Evolutionary conservation across 768 basidiomycete species (phyloP), one percentile per base, ranked within the genome.

Genomic region (Lactifluus subvellereus): DNA sequence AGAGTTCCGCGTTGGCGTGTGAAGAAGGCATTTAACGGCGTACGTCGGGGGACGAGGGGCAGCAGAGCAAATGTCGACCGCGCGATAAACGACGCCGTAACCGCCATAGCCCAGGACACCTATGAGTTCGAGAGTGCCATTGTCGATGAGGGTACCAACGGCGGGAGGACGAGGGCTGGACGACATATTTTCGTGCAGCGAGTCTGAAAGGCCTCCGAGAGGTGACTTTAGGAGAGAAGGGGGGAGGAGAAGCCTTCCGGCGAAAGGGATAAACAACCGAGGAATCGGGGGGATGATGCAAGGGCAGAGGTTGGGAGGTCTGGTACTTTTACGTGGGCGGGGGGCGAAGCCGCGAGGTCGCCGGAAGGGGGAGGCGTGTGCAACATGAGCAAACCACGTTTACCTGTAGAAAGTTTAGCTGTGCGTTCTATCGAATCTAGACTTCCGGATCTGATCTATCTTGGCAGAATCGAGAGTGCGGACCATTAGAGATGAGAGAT

Each of bases 21-120:
- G 85, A 43, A 84, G 79, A 55, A 94, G 86, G 73, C 94, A 98
- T 77, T 98, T 98, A 70, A 98, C 94, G 62, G 94, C 94, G 74
- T 84, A 94, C 59, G 84, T 86, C 67, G 78, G 76, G 43, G 78
- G 75, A 68, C 81, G 77, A 57, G 71, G 78, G 51, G 69, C 69
- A 37, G 37, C 16, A 13, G 67, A 57, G 59, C 67, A 71, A 13
- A 76, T 74, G 71, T 90, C 89, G 62, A 89, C 78, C 30, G 92
- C 95, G 60, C 90, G 88, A 74, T 96, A 97, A 11, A 98, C 96
- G 69, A 94, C 87, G 59, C 96, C 96, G 72, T 97, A 98, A 27
- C 95, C 95, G 13, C 96, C 96, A 38, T 89, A 84, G 40, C 96
- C 96, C 54, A 98, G 84, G 66, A 95, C 82, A 69, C 89, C 85